Base-by-base conservation (phyloP, 1,284 basidiomycete species). In the Filobasidium uniguttulatum region DNA sequence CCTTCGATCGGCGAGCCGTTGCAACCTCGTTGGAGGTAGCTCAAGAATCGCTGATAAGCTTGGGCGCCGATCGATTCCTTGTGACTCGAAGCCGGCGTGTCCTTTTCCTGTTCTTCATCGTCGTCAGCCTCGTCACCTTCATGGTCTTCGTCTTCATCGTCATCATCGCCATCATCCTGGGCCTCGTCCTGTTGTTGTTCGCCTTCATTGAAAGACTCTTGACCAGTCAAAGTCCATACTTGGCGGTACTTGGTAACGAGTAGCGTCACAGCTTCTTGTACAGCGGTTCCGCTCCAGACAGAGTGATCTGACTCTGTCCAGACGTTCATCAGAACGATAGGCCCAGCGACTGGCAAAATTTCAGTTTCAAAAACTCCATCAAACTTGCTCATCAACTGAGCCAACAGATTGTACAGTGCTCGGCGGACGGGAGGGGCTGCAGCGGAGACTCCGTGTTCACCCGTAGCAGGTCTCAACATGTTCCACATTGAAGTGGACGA, bases 1-100 rank as follows among this genome's bases (percentile, higher is more conserved):
- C 82, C 82, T 56, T 82, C 75, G 3, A 75, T 56, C 0, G 85
- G 81, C n/a, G 80, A 79, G 0, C 82, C 82, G 9, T 76, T 76
- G 62, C 86, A 90, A 7, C 80, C 85, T 1, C 78, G 66, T 55
- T 79, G 72, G 15, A 91, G 72, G 69, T 87, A 89, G 25, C 73
- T 73, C 23, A 85, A 64, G 63, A 90, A 85, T 31, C 82, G 34
- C 3, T 40, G 38, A 29, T 52, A 55, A 8, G 49, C 49, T 14
- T 25, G n/a, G 17, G 29, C 47, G 2, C 54, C 54, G 12, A 46
- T 19, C n/a, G n/a, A 31, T n/a, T 48, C 56, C 5, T 57, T 55
- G 5, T 43, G 50, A 12, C 53, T 55, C 9, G 55, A 51, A 0
- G 49, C 49, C n/a, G n/a, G n/a, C n/a, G n/a, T 53, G 52, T 3